Percentiles rank a stretch among this genome's conserved stretches.
Conservation (phyloP, 768 basidiomycete species). For the Chalciporus piperatus region DNA sequence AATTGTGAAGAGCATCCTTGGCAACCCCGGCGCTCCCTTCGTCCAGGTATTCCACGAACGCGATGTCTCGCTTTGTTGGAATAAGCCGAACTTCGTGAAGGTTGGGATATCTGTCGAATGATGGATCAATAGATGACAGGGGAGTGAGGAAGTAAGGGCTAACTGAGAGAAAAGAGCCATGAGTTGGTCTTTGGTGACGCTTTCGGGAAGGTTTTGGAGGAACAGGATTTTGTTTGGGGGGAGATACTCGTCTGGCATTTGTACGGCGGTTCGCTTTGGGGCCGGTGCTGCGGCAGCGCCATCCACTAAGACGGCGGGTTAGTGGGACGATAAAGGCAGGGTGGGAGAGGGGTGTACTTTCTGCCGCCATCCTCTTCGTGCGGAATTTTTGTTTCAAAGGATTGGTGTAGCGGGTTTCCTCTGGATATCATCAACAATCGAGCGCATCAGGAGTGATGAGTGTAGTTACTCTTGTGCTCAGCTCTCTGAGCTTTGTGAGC, state of each 20-base stretch:
- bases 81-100: slow-evolving; percentile 97
- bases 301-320: slow-evolving; percentile 49
- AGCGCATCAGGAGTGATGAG: not conserved
- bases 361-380: slow-evolving; percentile 76
- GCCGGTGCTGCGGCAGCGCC: slow-evolving; percentile 63
- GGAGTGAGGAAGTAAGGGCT: slow-evolving; percentile 27
- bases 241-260: slow-evolving; percentile 99
- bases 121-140: not conserved
- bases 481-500: slow-evolving; percentile 69
- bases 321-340: not conserved
- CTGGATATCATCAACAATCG: slow-evolving; percentile 37
- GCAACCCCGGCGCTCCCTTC: slow-evolving; percentile 88
- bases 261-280: slow-evolving; percentile 78
- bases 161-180: slow-evolving; percentile 89
- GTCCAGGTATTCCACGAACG: slow-evolving; percentile 97
- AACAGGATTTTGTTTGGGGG: slow-evolving; percentile 99
- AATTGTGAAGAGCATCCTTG: slow-evolving; percentile 96
- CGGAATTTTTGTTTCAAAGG: slow-evolving; percentile 85
- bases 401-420: slow-evolving; percentile 81
- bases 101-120: slow-evolving; percentile 75
- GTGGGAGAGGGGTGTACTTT: slow-evolving; percentile 46
- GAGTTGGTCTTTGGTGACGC: slow-evolving; percentile 88
- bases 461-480: slow-evolving; percentile 78
- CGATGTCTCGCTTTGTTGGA: slow-evolving; percentile 95
- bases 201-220: slow-evolving; percentile 94